A percentile compares a stretch with the other conserved stretches of the same genome.
phyloP scores from a whole-genome alignment of 2,329 filamentous ascomycete genomes.

The Botrytis hyacinthi region DNA sequence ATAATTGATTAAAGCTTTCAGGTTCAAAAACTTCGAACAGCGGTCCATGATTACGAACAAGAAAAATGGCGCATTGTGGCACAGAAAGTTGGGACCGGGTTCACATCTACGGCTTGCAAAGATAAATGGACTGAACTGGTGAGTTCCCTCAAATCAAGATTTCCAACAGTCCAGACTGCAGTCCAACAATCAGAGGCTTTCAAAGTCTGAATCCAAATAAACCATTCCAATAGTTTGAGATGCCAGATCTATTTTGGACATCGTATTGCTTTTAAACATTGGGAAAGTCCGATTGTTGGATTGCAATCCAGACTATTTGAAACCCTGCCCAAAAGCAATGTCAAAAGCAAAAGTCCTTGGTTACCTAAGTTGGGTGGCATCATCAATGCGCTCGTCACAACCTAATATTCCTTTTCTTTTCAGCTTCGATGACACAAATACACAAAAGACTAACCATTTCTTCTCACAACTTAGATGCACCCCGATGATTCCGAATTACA shows the following conservation, averaged over 20 bases:
- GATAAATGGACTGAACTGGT: constrained; percentile 49
- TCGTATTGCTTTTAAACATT: not conserved
- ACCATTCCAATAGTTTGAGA: not conserved
- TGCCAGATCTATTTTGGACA: not conserved
- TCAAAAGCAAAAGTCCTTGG: not conserved
- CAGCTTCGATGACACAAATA: not conserved
- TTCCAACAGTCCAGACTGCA: not conserved
- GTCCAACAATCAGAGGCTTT: not conserved
- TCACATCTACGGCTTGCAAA: constrained; percentile 82
- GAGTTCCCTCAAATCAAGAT: not conserved
- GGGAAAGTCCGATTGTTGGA: not conserved
- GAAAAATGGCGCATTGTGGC: constrained; percentile 92
- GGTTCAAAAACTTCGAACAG: constrained; percentile 74
- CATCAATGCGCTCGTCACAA: not conserved
- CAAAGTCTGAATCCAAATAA: not conserved
- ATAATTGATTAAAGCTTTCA: constrained; percentile 41
- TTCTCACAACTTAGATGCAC: constrained; percentile 2
- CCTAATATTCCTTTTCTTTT: constrained; percentile 4
- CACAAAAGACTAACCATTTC: constrained; percentile 1
- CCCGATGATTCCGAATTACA: constrained; percentile 8
- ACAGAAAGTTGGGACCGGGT: constrained; percentile 85
- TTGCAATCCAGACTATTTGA: not conserved
- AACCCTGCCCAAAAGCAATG: not conserved
- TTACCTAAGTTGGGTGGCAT: not conserved
- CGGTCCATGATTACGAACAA: constrained; percentile 81